These are phyloP conservation scores for Hyphodiscus hymeniophilus DNA, from an alignment of 495 filamentous ascomycete species.

Conservation along the genomic window DNA sequence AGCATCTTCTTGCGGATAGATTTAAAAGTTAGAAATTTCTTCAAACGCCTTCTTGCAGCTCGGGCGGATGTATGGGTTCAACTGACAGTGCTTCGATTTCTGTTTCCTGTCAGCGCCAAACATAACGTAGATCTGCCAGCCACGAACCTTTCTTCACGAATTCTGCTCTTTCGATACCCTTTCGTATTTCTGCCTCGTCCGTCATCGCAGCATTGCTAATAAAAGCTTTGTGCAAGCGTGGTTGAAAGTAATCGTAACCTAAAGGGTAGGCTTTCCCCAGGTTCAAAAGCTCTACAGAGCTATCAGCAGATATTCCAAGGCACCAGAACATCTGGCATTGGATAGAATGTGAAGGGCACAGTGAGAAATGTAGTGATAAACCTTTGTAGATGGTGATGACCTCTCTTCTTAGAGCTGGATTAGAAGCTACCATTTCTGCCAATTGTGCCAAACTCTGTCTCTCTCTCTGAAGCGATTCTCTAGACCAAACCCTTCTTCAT, in stretches of 20 bases:
- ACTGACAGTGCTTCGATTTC: conserved; percentile 91
- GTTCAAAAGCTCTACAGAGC: conserved; percentile 62
- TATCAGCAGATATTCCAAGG: too few relatives aligned
- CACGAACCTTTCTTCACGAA: conserved; percentile 81
- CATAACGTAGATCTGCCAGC: neutral
- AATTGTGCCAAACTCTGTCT: too few relatives aligned
- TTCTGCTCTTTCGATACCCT: conserved; percentile 68
- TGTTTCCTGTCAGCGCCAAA: neutral
- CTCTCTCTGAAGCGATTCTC: too few relatives aligned
- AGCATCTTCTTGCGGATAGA: conserved; percentile 2
- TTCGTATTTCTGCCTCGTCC: conserved; percentile 65
- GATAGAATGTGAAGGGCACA: neutral
- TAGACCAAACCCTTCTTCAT: too few relatives aligned
- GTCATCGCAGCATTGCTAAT: conserved; percentile 57
- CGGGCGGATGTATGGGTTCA: neutral
- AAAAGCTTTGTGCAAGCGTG: conserved; percentile 79
- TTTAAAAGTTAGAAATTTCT: neutral
- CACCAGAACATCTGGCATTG: too few relatives aligned
- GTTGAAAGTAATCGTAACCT: conserved; percentile 77
- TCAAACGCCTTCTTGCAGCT: neutral
- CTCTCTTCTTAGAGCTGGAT: conserved; percentile 53
- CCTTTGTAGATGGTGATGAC: conserved; percentile 93
- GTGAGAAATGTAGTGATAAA: conserved; percentile 23
- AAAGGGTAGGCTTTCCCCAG: conserved; percentile 82
- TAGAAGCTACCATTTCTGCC: conserved; percentile 8